phyloP scores from a whole-genome alignment of 805 yeast species.

The Teunomyces gatunensis region DNA sequence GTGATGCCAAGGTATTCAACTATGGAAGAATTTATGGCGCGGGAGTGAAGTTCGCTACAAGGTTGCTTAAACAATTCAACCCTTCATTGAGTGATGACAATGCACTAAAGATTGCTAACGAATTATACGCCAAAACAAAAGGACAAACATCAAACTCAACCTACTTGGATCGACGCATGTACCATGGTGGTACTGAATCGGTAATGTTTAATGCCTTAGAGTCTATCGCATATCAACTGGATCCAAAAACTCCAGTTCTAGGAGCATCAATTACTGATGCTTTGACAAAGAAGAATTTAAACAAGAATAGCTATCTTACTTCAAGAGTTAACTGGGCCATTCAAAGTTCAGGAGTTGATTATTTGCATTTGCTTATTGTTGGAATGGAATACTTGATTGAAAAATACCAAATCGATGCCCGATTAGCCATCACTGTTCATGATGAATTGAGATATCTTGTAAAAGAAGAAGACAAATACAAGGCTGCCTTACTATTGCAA shows the following conservation, averaged over 20 bases:
- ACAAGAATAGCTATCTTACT: constrained; percentile 68
- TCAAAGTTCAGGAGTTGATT: constrained; percentile 97
- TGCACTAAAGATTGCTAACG: constrained; percentile 62
- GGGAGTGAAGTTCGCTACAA: constrained; percentile 85
- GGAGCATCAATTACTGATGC: constrained; percentile 95
- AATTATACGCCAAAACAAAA: constrained; percentile 77
- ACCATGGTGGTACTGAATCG: constrained; percentile 93
- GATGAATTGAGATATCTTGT: constrained; percentile 88
- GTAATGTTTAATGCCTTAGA: constrained; percentile 88
- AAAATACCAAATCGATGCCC: constrained; percentile 64
- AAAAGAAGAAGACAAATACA: constrained; percentile 68
- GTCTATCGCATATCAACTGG: constrained; percentile 74
- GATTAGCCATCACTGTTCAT: constrained; percentile 86
- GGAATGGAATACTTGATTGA: constrained; percentile 82
- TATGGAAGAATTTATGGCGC: constrained; percentile 98
- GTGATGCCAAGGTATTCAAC: constrained; percentile 92
- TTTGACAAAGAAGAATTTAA: constrained; percentile 60
- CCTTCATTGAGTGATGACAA: constrained; percentile 63
- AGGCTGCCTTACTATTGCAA: constrained; percentile 80
- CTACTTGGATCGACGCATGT: constrained; percentile 32
- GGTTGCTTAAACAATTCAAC: constrained; percentile 80
- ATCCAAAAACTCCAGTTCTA: constrained; percentile 85
- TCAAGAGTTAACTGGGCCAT: constrained; percentile 97
- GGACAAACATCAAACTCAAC: constrained; percentile 45
- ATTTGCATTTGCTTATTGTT: constrained; percentile 77